Evolutionary conservation across 176 grass and related monocot species (phyloP), one percentile per base, ranked within the genome.

Genomic region (Oryza glaberrima): DNA sequence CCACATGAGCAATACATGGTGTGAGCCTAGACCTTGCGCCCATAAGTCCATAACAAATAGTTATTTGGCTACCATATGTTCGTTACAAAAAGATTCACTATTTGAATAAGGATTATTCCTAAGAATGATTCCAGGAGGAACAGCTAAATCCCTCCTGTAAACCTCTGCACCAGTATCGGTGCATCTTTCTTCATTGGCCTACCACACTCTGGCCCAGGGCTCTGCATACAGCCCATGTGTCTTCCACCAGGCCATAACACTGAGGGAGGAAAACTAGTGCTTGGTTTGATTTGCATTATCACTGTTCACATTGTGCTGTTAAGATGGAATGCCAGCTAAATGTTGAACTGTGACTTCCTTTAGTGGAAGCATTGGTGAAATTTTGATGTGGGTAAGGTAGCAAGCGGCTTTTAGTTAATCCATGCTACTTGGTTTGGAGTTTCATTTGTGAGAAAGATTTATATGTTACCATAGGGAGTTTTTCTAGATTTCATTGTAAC

Each of bases 261-360:
- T 56, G 51, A 63, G 35, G 19, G 20, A 22, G 56, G 35, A 77
- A 61, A 40, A 63, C 7, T 41, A 3, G 10, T 16, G 40, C 12
- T 63, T 41, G 6, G 10, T 9, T 38, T 58, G 17, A 4, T 58
- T 36, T 56, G 73, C 36, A 76, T 43, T 64, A n/a, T 36, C 35
- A 77, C 60, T 73, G 34, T 44, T 45, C 63, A 22, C 49, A 41
- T 72, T 49, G 49, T 82, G 35, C n/a, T 45, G 1, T 82, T 82
- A 38, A 61, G 13, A 72, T 61, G 68, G 26, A 60, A 51, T 72
- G 68, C 43, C 49, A 82, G 9, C 34, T 16, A 73, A 15, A 49
- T 14, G 47, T 73, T 73, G 71, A 47, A 28, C 3, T 28, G 11
- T 28, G 11, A 73, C 71, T 73, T 73, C 44, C 44, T 44, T 28